These are phyloP conservation scores for Mucor indicus DNA, from an alignment of 371 early-diverging fungal genomes.

Conservation along the genomic window DNA sequence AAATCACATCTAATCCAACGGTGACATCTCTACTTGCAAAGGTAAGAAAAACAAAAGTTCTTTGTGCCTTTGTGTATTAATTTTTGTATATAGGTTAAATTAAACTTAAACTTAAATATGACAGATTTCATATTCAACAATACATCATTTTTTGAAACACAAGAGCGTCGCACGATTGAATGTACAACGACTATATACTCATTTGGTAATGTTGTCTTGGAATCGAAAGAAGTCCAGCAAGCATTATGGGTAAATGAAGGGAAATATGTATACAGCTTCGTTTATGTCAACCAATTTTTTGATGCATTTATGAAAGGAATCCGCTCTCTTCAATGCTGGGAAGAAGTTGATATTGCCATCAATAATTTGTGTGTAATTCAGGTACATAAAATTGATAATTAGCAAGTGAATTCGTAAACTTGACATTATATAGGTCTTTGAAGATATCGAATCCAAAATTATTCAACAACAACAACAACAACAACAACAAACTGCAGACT, in stretches of 20 bases:
- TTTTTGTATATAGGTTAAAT: constrained; percentile 22
- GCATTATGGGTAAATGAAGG: constrained; percentile 41
- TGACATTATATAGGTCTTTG: constrained; percentile 34
- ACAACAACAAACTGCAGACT: no score
- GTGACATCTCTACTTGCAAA: constrained; percentile 21
- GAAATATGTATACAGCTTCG: constrained; percentile 51
- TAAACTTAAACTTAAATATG: constrained; percentile 40
- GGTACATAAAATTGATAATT: constrained; percentile 12
- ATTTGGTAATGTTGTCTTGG: constrained; percentile 60
- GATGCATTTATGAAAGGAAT: constrained; percentile 55
- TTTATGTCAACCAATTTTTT: constrained; percentile 62
- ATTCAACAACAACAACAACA: constrained; percentile 1
- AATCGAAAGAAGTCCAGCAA: constrained; percentile 57
- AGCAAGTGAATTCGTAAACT: not conserved
- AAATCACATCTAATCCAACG: constrained; percentile 10
- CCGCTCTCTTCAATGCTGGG: constrained; percentile 41
- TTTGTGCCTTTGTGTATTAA: not conserved
- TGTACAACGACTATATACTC: constrained; percentile 65
- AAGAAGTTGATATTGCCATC: constrained; percentile 55
- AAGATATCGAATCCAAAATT: constrained; percentile 44
- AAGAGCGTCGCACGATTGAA: constrained; percentile 47
- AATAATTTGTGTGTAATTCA: constrained; percentile 54
- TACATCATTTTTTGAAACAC: constrained; percentile 52
- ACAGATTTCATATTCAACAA: constrained; percentile 45
- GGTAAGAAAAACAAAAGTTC: constrained; percentile 7